Evolutionary conservation across 768 basidiomycete species (phyloP), one percentile per base, ranked within the genome.

Genomic region (Kwoniella newhampshirensis): DNA sequence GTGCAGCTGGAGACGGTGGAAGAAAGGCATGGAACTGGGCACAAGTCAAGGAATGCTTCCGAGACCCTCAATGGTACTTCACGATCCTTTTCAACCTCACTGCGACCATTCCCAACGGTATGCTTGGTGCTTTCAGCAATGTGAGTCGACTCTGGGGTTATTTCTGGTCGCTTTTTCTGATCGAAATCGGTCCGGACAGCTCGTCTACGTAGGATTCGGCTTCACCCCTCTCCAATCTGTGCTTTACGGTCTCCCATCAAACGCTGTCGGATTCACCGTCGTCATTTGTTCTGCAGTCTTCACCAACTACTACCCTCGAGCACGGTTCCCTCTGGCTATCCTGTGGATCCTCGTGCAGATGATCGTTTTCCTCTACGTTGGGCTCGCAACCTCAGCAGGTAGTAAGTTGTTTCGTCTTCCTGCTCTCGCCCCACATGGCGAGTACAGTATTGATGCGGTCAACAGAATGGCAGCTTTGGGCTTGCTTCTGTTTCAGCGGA

Each of bases 61-160:
- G 28, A 7, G 60, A 62, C 44, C 60, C 60, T 11, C 54, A 57
- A 37, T 50, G n/a, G n/a, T 65, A 41, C 32, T 57, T 58, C 36
- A 49, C 41, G 25, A 32, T 61, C 50, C 32, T 57, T 7, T 59
- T 57, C 60, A 61, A 55, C 45, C 36, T 68, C 21, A 39, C 57
- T 13, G 35, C 59, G 5, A 60, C 57, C 20, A 60, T 70, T 30
- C 66, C 65, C 23, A 70, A 70, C 51, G 67, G 64, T 20, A 62
- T 46, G n/a, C 35, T 64, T 18, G 49, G 51, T 1, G 52, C 56
- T 5, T 57, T 56, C 44, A 37, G 26, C 15, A 53, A 32, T 13
- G 32, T 13, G 32, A 13, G 6, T 32, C 7, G 6, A 13, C 32
- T 32, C 32, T n/a, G n/a, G n/a, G n/a, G n/a, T n/a, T n/a, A n/a